phyloP scores from a whole-genome alignment of 1,139 yeast genomes.

The Taphrina wiesneri region DNA sequence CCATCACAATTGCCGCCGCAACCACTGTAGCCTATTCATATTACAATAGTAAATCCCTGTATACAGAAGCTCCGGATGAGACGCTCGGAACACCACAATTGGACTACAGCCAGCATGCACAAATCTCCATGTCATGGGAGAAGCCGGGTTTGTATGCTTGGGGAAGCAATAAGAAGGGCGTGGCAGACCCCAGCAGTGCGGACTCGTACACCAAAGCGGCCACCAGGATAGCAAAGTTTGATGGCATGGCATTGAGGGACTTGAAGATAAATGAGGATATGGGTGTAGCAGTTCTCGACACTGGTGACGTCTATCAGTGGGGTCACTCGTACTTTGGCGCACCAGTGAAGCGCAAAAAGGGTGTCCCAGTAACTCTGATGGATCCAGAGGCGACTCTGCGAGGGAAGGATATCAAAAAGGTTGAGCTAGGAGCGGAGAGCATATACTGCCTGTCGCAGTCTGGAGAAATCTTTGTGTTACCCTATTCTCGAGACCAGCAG shows the following conservation, averaged over 20 bases:
- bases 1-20: constrained; percentile 3
- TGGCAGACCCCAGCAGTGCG: constrained; percentile 37
- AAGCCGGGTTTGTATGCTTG: constrained; percentile 37
- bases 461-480: constrained; percentile 57
- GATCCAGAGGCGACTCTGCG: constrained; percentile 49
- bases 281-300: constrained; percentile 63
- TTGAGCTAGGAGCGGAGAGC: constrained; percentile 42
- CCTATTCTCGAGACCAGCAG: constrained; percentile 46
- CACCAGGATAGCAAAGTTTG: constrained; percentile 62
- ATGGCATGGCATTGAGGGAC: constrained; percentile 59
- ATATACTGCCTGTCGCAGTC: constrained; percentile 60
- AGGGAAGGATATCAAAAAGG: constrained; percentile 53
- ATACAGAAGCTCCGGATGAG: constrained; percentile 1
- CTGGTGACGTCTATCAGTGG: constrained; percentile 79
- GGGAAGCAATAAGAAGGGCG: constrained; percentile 38
- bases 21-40: constrained; percentile 4
- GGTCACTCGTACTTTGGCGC: constrained; percentile 47
- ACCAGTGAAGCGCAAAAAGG: constrained; percentile 41
- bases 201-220: constrained; percentile 49
- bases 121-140: constrained; percentile 31
- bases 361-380: constrained; percentile 32
- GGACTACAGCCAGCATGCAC: constrained; percentile 29
- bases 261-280: constrained; percentile 57
- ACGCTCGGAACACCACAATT: neutral
- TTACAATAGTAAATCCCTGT: neutral